Conservation (phyloP, 2,329 filamentous ascomycete species). For the Mycocentrospora acerina region DNA sequence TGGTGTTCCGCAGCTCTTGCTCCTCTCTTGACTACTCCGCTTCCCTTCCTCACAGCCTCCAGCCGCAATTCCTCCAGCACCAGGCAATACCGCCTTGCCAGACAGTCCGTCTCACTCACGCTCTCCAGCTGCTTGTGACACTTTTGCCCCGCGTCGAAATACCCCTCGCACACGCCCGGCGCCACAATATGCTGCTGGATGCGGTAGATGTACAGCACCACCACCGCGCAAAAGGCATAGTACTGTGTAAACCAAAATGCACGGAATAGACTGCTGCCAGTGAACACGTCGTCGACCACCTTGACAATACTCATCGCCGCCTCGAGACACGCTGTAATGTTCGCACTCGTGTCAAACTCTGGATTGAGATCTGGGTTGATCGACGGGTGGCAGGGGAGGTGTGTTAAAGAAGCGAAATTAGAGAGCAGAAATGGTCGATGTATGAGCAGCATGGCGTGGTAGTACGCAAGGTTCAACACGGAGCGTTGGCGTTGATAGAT, state of each 20-base stretch:
- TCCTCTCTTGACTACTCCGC: not conserved
- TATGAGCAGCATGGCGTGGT: constrained; percentile 58
- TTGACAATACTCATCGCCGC: constrained; percentile 52
- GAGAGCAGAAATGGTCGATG: constrained; percentile 57
- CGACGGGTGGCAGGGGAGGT: constrained; percentile 24
- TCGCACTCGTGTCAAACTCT: constrained; percentile 25
- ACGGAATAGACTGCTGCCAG: constrained; percentile 46
- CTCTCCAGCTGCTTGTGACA: constrained; percentile 41
- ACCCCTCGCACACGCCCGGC: constrained; percentile 51
- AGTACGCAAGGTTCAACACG: constrained; percentile 57
- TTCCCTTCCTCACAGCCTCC: constrained; percentile 37
- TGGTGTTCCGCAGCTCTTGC: constrained; percentile 1
- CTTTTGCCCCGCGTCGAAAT: constrained; percentile 48
- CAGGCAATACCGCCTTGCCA: constrained; percentile 52
- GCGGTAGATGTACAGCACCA: constrained; percentile 57
- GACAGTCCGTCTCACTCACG: constrained; percentile 34
- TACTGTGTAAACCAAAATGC: constrained; percentile 58
- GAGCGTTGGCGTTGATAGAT: constrained; percentile 57
- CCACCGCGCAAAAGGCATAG: constrained; percentile 57
- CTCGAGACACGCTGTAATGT: constrained; percentile 49
- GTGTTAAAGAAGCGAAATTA: constrained; percentile 41
- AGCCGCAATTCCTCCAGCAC: constrained; percentile 55
- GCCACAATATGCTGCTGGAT: constrained; percentile 52
- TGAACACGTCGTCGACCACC: constrained; percentile 46
- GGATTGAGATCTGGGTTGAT: not conserved